Conservation (phyloP, 805 yeast genomes). For the Ogataea methylovora region DNA sequence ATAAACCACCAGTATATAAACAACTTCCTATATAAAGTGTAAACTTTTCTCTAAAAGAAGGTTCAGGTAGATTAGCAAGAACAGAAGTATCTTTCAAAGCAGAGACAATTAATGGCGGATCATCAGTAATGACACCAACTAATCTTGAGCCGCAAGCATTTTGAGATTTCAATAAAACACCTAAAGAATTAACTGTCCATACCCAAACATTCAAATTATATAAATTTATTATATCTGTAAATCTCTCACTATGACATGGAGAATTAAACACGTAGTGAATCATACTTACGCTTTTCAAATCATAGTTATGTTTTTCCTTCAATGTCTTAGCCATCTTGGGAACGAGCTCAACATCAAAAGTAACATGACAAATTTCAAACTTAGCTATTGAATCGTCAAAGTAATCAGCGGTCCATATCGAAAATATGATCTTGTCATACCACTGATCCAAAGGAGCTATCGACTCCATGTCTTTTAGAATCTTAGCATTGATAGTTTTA, state of each 20-base stretch:
- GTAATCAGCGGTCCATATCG: constrained; percentile 27
- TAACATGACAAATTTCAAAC: constrained; percentile 23
- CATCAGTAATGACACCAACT: constrained; percentile 16
- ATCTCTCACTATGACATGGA: constrained; percentile 1
- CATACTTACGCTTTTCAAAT: background rate
- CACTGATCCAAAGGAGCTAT: constrained; percentile 20
- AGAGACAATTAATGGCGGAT: constrained; percentile 6
- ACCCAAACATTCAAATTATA: constrained; percentile 23
- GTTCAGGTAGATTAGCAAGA: background rate
- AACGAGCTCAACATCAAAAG: constrained; percentile 18
- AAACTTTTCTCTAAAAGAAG: background rate
- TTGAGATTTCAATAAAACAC: constrained; percentile 13
- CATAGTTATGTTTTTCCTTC: constrained; percentile 9
- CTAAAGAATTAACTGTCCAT: constrained; percentile 27
- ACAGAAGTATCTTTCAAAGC: background rate
- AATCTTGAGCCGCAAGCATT: constrained; percentile 8
- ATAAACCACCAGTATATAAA: too few relatives aligned
- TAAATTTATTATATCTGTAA: background rate
- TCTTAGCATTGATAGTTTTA: constrained; percentile 13
- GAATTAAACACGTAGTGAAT: constrained; percentile 1
- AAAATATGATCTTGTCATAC: constrained; percentile 27
- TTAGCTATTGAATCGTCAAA: constrained; percentile 19
- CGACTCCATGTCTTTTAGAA: constrained; percentile 16
- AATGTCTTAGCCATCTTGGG: constrained; percentile 14
- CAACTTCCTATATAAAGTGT: background rate